These are phyloP conservation scores for Hypoxylon fragiforme DNA, from an alignment of 495 filamentous ascomycete genomes.

Conservation along the genomic window DNA sequence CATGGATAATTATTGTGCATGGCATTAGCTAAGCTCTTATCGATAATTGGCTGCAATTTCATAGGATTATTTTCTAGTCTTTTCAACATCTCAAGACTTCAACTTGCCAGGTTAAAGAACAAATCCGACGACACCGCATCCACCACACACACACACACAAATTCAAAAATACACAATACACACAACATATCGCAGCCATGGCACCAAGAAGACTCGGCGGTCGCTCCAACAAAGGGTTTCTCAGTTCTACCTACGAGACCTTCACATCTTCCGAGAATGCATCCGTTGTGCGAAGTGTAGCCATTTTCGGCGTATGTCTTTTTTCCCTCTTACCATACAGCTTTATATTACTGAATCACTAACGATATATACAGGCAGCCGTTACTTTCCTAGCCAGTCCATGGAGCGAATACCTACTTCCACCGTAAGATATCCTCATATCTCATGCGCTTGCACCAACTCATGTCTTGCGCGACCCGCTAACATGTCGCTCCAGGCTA, in stretches of 20 bases:
- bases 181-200: constrained; percentile 37
- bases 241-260: constrained; percentile 59
- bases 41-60: too few relatives aligned
- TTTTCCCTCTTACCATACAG: too few relatives aligned
- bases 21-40: constrained; percentile 3
- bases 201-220: constrained; percentile 43
- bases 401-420: constrained; percentile 73
- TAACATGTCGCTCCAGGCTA: constrained; percentile 8
- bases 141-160: neutral
- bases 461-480: neutral
- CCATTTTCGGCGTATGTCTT: constrained; percentile 70
- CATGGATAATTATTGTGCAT: too few relatives aligned
- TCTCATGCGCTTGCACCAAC: neutral
- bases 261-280: constrained; percentile 74
- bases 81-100: neutral
- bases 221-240: constrained; percentile 43
- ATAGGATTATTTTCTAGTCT: too few relatives aligned
- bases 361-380: constrained; percentile 56
- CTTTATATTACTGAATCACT: neutral
- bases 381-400: constrained; percentile 75
- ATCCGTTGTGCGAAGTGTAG: constrained; percentile 70
- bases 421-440: constrained; percentile 54
- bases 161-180: neutral
- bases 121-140: neutral
- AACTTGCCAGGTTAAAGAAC: neutral